Conservation (phyloP, 2,329 filamentous ascomycete species). For the Aspergillus proliferans region DNA sequence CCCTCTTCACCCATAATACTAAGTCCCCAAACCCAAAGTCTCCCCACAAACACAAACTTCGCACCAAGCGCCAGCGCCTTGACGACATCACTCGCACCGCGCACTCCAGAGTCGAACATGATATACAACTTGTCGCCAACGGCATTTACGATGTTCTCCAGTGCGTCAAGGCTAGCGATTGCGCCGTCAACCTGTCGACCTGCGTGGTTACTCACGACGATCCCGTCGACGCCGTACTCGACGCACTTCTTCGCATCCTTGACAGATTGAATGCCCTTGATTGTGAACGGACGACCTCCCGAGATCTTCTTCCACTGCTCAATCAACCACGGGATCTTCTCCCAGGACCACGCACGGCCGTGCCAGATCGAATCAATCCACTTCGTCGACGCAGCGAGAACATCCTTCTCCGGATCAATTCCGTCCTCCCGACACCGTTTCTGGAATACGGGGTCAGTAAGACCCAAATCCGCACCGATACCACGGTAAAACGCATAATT, state of each 20-base stretch:
- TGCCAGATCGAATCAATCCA: constrained; percentile 65
- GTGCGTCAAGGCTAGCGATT: constrained; percentile 52
- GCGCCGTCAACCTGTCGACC: constrained; percentile 60
- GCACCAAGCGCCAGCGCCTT: constrained; percentile 58
- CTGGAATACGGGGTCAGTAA: constrained; percentile 56
- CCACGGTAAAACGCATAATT: constrained; percentile 62
- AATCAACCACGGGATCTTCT: constrained; percentile 60
- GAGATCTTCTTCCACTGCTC: constrained; percentile 50
- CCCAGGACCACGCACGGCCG: constrained; percentile 58
- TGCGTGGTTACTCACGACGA: constrained; percentile 66
- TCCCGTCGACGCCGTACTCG: constrained; percentile 57
- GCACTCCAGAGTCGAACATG: constrained; percentile 56
- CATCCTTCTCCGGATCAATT: constrained; percentile 49
- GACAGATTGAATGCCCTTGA: constrained; percentile 67
- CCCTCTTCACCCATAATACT: constrained; percentile 56
- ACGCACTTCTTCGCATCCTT: constrained; percentile 57
- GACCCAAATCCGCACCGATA: constrained; percentile 51
- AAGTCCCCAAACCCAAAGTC: constrained; percentile 56
- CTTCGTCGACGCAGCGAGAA: constrained; percentile 50
- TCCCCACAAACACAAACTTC: constrained; percentile 56
- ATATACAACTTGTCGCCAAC: constrained; percentile 48
- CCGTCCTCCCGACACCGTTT: constrained; percentile 45
- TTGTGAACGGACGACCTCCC: constrained; percentile 52
- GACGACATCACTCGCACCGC: constrained; percentile 52
- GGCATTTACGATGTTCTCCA: constrained; percentile 53